Conservation (phyloP, 441 rosid genomes). For the Francoa sonchifolia region DNA sequence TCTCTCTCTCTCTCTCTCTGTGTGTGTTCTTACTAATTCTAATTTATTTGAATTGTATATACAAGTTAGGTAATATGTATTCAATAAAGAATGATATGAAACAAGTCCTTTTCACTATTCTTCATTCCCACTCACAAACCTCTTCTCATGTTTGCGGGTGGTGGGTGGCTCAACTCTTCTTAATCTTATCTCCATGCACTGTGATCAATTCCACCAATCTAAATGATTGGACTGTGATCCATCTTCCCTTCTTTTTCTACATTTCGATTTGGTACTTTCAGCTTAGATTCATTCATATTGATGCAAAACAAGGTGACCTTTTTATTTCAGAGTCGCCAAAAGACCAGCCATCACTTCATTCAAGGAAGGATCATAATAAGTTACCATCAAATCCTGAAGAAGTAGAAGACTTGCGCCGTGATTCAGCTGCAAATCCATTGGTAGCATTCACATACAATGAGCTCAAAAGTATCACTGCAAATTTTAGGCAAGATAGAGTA, state of each 20-base stretch:
- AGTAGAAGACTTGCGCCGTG: constrained; percentile 84
- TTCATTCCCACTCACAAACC: constrained; percentile 12
- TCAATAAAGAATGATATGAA: too few relatives aligned
- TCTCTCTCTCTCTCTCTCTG: too few relatives aligned
- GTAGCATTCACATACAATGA: constrained; percentile 74
- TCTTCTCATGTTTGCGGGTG: constrained; percentile 8
- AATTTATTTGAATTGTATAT: too few relatives aligned
- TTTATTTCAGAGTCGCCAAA: constrained; percentile 49
- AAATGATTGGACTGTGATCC: too few relatives aligned
- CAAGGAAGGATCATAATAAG: constrained; percentile 33
- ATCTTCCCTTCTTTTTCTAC: not conserved
- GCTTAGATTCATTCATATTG: constrained; percentile 7
- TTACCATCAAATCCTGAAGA: constrained; percentile 88
- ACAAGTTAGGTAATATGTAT: too few relatives aligned
- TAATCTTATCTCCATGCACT: too few relatives aligned
- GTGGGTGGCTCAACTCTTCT: too few relatives aligned
- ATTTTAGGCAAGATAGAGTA: constrained; percentile 76
- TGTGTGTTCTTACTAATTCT: too few relatives aligned
- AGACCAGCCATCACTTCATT: constrained; percentile 26
- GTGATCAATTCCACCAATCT: too few relatives aligned
- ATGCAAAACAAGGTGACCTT: too few relatives aligned
- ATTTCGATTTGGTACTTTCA: not conserved
- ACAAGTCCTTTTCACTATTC: constrained; percentile 3
- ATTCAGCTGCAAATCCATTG: constrained; percentile 66
- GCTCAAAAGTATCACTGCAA: constrained; percentile 51